Evolutionary conservation across 169 alveolate genomes (phyloP).

Genomic region (Plasmodium relictum): DNA sequence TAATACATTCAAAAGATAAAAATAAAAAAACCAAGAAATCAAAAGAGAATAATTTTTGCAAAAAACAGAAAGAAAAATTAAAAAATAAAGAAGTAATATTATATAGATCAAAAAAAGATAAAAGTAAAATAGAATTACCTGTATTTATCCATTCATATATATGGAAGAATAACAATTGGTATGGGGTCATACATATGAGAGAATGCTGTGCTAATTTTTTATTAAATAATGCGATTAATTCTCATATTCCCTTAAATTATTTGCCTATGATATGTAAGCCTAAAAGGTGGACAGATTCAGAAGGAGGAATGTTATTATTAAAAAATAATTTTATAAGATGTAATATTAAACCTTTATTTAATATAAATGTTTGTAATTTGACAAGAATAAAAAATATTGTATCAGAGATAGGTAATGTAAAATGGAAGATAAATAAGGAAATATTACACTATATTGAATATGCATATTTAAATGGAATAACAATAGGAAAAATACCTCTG

Average conservation of each 20-base stretch:
- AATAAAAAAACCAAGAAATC: not conserved
- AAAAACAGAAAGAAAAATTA: constrained; percentile 51
- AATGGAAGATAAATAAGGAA: constrained; percentile 82
- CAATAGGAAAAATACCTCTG: constrained; percentile 53
- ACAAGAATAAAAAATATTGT: constrained; percentile 80
- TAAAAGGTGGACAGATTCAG: constrained; percentile 79
- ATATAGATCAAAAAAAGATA: constrained; percentile 80
- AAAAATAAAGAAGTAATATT: constrained; percentile 44
- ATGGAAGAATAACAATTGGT: constrained; percentile 81
- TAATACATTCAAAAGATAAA: not conserved
- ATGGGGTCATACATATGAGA: constrained; percentile 85
- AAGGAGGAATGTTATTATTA: constrained; percentile 82
- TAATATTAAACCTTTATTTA: constrained; percentile 79
- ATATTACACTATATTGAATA: constrained; percentile 77
- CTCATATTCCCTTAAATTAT: constrained; percentile 80
- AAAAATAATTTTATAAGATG: constrained; percentile 84
- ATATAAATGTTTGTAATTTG: constrained; percentile 82
- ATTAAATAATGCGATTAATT: constrained; percentile 81
- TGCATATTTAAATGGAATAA: constrained; percentile 77
- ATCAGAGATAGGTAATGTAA: constrained; percentile 79
- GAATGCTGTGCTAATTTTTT: constrained; percentile 85
- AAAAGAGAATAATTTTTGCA: constrained; percentile 48
- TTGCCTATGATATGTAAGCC: constrained; percentile 87
- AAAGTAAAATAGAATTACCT: constrained; percentile 81
- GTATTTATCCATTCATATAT: constrained; percentile 82